Evolutionary conservation across 148 eudicot species (phyloP).

Genomic region (Rhododendron molle): DNA sequence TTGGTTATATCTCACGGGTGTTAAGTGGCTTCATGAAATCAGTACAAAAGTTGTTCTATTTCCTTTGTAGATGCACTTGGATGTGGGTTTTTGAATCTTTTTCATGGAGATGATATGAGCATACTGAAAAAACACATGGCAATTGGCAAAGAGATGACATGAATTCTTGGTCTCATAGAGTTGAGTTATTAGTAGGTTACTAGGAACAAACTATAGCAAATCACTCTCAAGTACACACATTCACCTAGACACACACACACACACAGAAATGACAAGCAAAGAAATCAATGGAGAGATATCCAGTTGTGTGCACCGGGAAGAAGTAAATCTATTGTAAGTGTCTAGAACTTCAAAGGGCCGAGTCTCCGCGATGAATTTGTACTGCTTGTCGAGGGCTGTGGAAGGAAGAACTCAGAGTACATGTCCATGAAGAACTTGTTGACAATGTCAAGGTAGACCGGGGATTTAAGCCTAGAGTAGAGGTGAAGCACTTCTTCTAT

Average conservation of each 20-base stretch:
- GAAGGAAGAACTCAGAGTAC: conserved; percentile 51
- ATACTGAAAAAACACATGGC: neutral
- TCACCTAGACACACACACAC: neutral
- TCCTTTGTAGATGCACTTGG: neutral
- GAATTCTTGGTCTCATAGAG: neutral
- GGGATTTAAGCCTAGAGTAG: conserved; percentile 76
- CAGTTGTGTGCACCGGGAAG: neutral
- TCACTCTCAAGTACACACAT: neutral
- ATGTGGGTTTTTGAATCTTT: neutral
- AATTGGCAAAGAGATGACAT: conserved; percentile 1
- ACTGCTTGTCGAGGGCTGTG: conserved; percentile 29
- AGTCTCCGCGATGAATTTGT: conserved; percentile 37
- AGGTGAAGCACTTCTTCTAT: conserved; percentile 80
- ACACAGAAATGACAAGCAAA: neutral
- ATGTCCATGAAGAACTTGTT: conserved; percentile 82
- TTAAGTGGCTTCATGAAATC: neutral
- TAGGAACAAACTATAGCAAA: neutral
- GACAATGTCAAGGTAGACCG: conserved; percentile 68
- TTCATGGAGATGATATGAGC: neutral
- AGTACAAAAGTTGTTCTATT: neutral
- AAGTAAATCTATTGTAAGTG: neutral
- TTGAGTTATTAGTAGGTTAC: neutral
- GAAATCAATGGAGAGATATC: neutral
- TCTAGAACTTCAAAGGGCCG: conserved; percentile 30
- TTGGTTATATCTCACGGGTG: neutral